Evolutionary conservation across 2,329 filamentous ascomycete species (phyloP), one percentile per base, ranked within the genome.

Genomic region (Cordyceps tenuipes): DNA sequence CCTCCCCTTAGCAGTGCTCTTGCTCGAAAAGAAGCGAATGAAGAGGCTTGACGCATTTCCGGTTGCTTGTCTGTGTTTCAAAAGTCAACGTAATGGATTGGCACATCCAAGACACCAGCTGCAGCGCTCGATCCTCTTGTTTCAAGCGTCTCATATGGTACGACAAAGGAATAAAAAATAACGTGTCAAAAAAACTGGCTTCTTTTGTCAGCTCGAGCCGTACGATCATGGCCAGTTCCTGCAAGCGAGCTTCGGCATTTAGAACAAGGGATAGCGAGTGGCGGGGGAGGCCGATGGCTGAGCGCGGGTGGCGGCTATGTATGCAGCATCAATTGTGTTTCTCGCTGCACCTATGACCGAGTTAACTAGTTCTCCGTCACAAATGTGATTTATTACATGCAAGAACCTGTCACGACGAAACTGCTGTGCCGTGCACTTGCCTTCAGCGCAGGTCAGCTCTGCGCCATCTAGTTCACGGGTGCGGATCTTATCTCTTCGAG

Each of bases 201-300:
- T 17, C 17, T 9, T 29, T 29, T 29, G 15, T 4, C 31, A 23
- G 39, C 52, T 34, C 26, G 2, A 44, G 52, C 23, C 41, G 53
- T 31, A 56, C 44, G 53, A 46, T 46, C 15, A 23, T 12, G 41
- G 26, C 41, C 29, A 17, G 46, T 34, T 21, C 26, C 41, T 55
- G 29, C 26, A 47, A 47, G 50, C 50, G 34, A 56, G 43, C 34
- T 50, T 57, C 55, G 55, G 46, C 55, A 57, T 50, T 49, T 57
- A 17, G 46, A 57, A 29, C 19, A 26, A 9, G 34, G 34, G 34
- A n/a, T 36, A 36, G 7, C 7, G 10, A 36, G 31, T 47, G 31
- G 55, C 36, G 43, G 46, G 46, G 17, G 34, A 36, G 34, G 21
- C 19, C 10, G 44, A 41, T 49, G 19, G 19, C 46, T 10, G 44